Evolutionary conservation across 257 asterid genomes (phyloP).

Genomic region (Ilex asprella): DNA sequence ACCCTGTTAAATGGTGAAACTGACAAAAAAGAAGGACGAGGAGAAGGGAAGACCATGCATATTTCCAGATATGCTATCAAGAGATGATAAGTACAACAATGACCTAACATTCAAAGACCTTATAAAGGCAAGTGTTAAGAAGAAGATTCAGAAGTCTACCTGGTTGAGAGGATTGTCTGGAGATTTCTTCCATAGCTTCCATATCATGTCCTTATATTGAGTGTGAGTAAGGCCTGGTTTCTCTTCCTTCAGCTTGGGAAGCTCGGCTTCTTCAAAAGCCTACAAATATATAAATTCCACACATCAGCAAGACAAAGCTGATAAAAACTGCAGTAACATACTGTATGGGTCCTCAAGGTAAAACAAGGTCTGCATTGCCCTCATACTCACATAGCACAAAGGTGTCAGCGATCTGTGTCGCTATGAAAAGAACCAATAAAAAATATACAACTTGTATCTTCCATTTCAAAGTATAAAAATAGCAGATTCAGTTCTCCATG

Average conservation of each 20-base stretch:
- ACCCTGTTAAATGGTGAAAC: too few relatives aligned
- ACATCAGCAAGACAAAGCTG: neutral
- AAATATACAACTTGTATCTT: too few relatives aligned
- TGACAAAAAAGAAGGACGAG: too few relatives aligned
- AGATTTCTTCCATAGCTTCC: constrained; percentile 97
- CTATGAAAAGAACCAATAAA: neutral
- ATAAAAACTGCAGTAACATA: neutral
- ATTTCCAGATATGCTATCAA: too few relatives aligned
- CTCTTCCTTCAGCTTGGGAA: constrained; percentile 34
- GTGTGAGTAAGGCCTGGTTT: constrained; percentile 46
- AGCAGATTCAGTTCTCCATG: too few relatives aligned
- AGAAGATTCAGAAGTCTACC: constrained; percentile 23
- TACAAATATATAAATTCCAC: constrained; percentile 4
- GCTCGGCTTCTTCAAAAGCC: constrained; percentile 31
- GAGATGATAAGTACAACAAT: too few relatives aligned
- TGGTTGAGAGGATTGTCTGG: constrained; percentile 90
- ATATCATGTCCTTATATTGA: constrained; percentile 66
- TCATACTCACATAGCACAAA: neutral
- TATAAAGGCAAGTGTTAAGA: too few relatives aligned
- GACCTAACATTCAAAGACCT: too few relatives aligned
- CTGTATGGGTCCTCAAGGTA: neutral
- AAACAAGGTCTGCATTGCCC: neutral
- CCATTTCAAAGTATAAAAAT: too few relatives aligned
- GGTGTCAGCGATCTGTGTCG: neutral
- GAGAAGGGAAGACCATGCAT: too few relatives aligned